Evolutionary conservation across 148 eudicot species (phyloP).

Genomic region (Vaccinium myrtillus): DNA sequence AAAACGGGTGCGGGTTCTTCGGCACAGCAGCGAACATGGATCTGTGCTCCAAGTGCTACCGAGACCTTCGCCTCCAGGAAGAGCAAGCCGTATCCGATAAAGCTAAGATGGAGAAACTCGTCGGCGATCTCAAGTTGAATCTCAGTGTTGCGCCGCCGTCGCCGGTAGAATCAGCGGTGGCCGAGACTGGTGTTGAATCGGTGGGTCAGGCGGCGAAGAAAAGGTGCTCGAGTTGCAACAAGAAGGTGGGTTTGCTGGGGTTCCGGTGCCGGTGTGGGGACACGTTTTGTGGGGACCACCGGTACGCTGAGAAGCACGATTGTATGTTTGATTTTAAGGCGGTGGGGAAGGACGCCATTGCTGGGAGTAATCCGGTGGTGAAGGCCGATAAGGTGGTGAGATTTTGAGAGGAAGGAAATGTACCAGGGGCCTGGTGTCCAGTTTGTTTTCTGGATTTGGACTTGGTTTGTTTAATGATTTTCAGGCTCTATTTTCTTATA

Average conservation of each 20-base stretch:
- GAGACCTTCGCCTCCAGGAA: constrained; percentile 34
- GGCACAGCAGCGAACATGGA: constrained; percentile 54
- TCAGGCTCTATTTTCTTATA: too few relatives aligned
- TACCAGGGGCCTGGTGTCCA: neutral
- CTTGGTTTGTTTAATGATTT: too few relatives aligned
- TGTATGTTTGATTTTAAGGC: constrained; percentile 16
- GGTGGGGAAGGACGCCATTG: constrained; percentile 1
- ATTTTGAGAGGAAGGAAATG: neutral
- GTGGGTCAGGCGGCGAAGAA: constrained; percentile 15
- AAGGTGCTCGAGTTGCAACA: constrained; percentile 51
- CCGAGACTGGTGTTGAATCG: neutral
- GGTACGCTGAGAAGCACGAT: constrained; percentile 17
- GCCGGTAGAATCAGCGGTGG: neutral
- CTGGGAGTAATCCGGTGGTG: constrained; percentile 14
- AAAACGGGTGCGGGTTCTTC: constrained; percentile 66
- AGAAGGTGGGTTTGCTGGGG: constrained; percentile 66
- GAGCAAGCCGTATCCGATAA: constrained; percentile 42
- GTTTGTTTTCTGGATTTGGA: neutral
- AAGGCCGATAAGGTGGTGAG: constrained; percentile 10
- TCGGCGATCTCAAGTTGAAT: neutral
- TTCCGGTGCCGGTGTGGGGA: constrained; percentile 56
- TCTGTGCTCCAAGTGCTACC: constrained; percentile 60
- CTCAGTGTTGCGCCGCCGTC: neutral
- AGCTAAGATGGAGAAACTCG: constrained; percentile 36
- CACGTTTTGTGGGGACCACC: constrained; percentile 39